Evolutionary conservation across 768 basidiomycete species (phyloP).

Genomic region (Scleroderma bovista): DNA sequence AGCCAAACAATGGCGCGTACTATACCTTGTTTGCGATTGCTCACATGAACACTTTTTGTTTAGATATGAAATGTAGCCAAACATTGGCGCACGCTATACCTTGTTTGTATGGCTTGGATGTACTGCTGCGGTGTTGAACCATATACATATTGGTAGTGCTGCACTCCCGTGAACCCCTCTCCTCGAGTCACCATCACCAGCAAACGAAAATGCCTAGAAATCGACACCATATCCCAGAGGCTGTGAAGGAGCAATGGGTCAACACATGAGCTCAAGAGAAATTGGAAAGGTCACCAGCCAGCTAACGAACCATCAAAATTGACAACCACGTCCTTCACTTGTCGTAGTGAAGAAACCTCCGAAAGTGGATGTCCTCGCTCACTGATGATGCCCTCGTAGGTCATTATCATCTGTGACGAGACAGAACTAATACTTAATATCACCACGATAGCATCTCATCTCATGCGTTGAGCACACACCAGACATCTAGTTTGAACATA

Average conservation of each 20-base stretch:
- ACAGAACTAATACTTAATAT: not conserved
- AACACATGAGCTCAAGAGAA: not conserved
- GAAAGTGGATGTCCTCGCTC: not conserved
- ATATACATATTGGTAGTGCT: no score
- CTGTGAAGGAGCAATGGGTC: slow-evolving; percentile 1
- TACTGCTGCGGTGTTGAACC: no score
- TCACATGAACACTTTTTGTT: no score
- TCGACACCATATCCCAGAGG: not conserved
- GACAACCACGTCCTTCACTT: not conserved
- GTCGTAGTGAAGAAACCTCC: not conserved
- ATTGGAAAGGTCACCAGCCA: not conserved
- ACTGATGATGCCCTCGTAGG: not conserved
- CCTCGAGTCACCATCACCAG: not conserved
- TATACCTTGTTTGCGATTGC: no score
- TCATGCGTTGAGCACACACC: not conserved
- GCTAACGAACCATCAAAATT: not conserved
- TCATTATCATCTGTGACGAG: not conserved
- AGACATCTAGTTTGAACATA: not conserved
- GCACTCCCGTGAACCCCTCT: no score
- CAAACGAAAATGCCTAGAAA: not conserved
- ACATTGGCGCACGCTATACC: no score
- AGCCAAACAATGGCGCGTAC: no score
- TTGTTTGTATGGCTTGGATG: no score
- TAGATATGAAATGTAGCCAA: no score
- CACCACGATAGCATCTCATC: not conserved